Percentiles rank a stretch among this genome's conserved stretches.
Conservation (phyloP, 2,329 filamentous ascomycete genomes). For the Botryotinia narcissicola region DNA sequence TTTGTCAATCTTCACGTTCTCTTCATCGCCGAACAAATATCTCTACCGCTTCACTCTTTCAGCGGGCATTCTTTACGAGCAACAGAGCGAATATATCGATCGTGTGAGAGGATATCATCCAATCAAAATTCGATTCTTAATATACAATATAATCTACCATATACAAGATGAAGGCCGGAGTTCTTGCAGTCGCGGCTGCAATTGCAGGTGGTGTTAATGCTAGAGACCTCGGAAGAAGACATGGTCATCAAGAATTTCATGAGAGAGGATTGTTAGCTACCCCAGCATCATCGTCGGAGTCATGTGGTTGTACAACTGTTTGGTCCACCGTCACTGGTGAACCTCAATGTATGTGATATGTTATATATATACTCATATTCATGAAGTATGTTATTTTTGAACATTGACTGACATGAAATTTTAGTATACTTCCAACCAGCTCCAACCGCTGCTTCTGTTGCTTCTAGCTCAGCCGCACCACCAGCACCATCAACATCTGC, state of each 20-base stretch:
- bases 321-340: constrained; percentile 68
- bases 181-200: constrained; percentile 63
- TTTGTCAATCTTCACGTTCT: constrained; percentile 50
- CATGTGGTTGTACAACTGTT: constrained; percentile 72
- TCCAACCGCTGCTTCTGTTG: constrained; percentile 33
- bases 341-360: constrained; percentile 55
- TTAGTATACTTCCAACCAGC: constrained; percentile 33
- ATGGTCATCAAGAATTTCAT: constrained; percentile 59
- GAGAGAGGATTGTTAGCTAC: constrained; percentile 42
- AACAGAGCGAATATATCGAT: constrained; percentile 23
- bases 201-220: constrained; percentile 56
- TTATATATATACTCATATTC: constrained; percentile 9
- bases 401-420: background rate
- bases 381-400: background rate
- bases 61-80: constrained; percentile 65
- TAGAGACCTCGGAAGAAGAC: constrained; percentile 49
- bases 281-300: constrained; percentile 39
- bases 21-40: constrained; percentile 50
- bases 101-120: background rate
- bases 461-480: background rate
- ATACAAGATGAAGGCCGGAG: constrained; percentile 70
- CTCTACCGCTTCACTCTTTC: constrained; percentile 79
- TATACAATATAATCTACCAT: constrained; percentile 28
- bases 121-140: constrained; percentile 18
- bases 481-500: background rate